phyloP scores from a whole-genome alignment of 179 eudicot species.

The Sideroxylon spinosum region DNA sequence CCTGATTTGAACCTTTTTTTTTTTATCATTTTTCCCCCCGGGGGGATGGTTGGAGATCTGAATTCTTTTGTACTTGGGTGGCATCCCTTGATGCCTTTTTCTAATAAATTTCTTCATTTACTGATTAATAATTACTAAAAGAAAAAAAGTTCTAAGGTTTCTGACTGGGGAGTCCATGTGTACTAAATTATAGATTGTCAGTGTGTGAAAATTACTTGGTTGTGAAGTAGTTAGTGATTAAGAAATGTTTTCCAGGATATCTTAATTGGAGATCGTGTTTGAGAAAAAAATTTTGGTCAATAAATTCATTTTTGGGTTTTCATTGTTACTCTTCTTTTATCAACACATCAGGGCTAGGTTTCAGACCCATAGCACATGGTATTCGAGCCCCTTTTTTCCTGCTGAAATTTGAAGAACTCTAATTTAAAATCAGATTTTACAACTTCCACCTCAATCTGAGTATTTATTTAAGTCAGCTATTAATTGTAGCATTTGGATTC shows the following conservation, averaged over 20 bases:
- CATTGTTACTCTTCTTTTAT: neutral
- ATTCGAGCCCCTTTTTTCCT: neutral
- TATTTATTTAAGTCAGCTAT: neutral
- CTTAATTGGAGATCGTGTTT: no score
- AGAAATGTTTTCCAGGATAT: neutral
- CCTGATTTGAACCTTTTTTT: no score
- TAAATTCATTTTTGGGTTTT: neutral
- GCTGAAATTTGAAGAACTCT: neutral
- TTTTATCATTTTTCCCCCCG: no score
- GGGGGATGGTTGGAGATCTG: no score
- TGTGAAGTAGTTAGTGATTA: neutral
- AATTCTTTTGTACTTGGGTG: no score
- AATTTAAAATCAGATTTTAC: neutral
- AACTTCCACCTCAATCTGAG: neutral
- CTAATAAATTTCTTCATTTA: no score
- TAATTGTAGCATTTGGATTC: neutral
- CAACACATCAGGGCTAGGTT: neutral
- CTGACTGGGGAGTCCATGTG: no score
- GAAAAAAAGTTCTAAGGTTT: no score
- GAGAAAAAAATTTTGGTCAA: neutral
- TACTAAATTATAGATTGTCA: neutral
- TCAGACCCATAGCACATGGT: neutral
- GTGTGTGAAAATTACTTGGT: neutral
- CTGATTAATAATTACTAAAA: no score
- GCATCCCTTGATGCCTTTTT: no score